Evolutionary conservation across 1,139 yeast genomes (phyloP).

Genomic region (Hansenula sp.): DNA sequence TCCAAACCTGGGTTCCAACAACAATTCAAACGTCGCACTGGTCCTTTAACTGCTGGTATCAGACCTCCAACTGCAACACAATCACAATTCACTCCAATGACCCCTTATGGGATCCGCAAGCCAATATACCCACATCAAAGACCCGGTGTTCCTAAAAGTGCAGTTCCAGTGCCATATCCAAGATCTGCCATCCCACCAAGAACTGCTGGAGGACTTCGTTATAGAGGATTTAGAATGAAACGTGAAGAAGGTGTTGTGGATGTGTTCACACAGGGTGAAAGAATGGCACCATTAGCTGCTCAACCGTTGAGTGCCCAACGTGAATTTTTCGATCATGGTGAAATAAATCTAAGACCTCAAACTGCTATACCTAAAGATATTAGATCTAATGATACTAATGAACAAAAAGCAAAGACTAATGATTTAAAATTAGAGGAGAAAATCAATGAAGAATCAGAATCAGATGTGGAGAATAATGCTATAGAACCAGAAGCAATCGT

Average conservation of each 20-base stretch:
- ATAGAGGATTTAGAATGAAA: conserved; percentile 12
- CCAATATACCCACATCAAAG: conserved; percentile 1
- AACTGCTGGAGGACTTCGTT: conserved; percentile 19
- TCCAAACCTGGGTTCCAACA: not conserved
- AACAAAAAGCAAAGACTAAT: conserved; percentile 3
- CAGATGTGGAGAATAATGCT: conserved; percentile 27
- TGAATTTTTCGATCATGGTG: conserved; percentile 34
- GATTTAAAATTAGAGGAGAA: conserved; percentile 9
- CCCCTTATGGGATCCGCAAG: not conserved
- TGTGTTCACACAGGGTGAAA: conserved; percentile 43
- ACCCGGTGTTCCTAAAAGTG: not conserved
- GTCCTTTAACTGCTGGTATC: too few relatives aligned
- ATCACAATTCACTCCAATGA: conserved; percentile 2
- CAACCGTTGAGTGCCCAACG: conserved; percentile 56
- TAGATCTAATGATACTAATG: too few relatives aligned
- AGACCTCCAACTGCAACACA: not conserved
- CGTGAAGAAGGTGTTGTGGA: conserved; percentile 33
- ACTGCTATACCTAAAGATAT: not conserved
- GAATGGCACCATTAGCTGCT: conserved; percentile 47
- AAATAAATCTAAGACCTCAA: conserved; percentile 10
- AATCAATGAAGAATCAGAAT: conserved; percentile 22
- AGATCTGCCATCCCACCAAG: conserved; percentile 20
- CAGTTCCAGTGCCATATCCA: conserved; percentile 4
- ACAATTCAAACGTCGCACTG: too few relatives aligned
- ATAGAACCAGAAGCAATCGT: conserved; percentile 30